phyloP scores from a whole-genome alignment of 495 filamentous ascomycete species.

The Cercophora scortea region DNA sequence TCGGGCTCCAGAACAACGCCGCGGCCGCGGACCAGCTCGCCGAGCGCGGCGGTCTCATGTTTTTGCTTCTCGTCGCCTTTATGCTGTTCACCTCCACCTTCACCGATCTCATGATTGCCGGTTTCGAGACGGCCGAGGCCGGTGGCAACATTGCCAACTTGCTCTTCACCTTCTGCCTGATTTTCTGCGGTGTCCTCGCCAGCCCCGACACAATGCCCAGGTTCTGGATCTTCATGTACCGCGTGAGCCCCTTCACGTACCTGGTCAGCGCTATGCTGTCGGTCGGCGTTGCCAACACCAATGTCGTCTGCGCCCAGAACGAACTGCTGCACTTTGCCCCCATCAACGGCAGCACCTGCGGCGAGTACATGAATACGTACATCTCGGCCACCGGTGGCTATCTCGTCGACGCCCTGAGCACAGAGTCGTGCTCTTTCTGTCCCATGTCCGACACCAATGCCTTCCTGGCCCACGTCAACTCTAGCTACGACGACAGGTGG shows the following conservation, averaged over 20 bases:
- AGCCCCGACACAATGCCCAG: slow-evolving; percentile 51
- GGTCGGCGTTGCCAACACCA: slow-evolving; percentile 50
- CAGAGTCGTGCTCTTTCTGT: slow-evolving; percentile 54
- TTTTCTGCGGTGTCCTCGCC: slow-evolving; percentile 71
- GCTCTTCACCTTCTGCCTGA: slow-evolving; percentile 57
- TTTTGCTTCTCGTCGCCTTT: slow-evolving; percentile 56
- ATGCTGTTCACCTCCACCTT: slow-evolving; percentile 65
- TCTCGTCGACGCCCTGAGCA: slow-evolving; percentile 44
- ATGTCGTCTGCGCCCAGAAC: slow-evolving; percentile 50
- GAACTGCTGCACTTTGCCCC: slow-evolving; percentile 54
- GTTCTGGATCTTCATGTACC: slow-evolving; percentile 87
- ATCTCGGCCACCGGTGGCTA: slow-evolving; percentile 40
- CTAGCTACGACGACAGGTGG: slow-evolving; percentile 53
- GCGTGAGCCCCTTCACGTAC: slow-evolving; percentile 68
- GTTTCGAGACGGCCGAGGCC: slow-evolving; percentile 57
- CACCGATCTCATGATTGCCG: slow-evolving; percentile 60
- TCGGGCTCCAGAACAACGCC: slow-evolving; percentile 68
- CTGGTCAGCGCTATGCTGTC: slow-evolving; percentile 58
- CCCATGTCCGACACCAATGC: slow-evolving; percentile 49
- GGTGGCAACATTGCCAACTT: slow-evolving; percentile 59
- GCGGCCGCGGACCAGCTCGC: slow-evolving; percentile 44
- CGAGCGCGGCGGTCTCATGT: slow-evolving; percentile 59
- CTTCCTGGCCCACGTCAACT: slow-evolving; percentile 45
- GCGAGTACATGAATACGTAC: slow-evolving; percentile 48
- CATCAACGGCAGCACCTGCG: slow-evolving; percentile 45